These are phyloP conservation scores for Suillus variegatus DNA, from an alignment of 768 basidiomycete genomes.

Conservation along the genomic window DNA sequence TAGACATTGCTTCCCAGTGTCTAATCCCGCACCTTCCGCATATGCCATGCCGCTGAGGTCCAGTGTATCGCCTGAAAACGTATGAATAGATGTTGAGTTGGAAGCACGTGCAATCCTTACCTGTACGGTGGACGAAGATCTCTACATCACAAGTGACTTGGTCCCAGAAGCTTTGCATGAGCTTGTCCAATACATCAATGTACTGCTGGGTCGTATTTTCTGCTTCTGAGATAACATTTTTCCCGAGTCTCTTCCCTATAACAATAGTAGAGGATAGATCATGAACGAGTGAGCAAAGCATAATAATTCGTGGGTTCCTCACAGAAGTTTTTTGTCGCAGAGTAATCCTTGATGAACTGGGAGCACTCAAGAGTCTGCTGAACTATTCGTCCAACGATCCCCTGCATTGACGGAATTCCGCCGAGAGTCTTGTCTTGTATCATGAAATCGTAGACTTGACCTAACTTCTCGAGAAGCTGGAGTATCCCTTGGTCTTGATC, in stretches of 20 bases:
- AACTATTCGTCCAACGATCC: too few species aligned
- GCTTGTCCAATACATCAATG: conserved; percentile 24
- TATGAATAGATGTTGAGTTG: neutral
- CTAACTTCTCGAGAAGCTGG: too few species aligned
- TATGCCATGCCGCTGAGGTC: neutral
- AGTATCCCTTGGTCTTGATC: neutral
- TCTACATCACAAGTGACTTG: neutral
- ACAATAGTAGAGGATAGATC: neutral
- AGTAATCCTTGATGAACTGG: too few species aligned
- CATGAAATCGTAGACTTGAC: too few species aligned
- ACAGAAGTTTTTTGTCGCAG: neutral
- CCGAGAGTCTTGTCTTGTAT: too few species aligned
- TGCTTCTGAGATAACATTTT: neutral
- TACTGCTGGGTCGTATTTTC: neutral
- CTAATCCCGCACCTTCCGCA: neutral
- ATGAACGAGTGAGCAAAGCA: neutral
- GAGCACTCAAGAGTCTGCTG: too few species aligned
- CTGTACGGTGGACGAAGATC: neutral
- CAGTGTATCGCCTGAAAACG: neutral
- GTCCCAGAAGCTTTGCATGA: neutral
- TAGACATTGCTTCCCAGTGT: conserved; percentile 13
- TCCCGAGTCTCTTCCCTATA: conserved; percentile 3
- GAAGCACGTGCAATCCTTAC: neutral
- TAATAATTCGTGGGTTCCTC: neutral
- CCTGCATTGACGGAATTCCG: too few species aligned